phyloP scores from a whole-genome alignment of 2,329 filamentous ascomycete genomes.

The Paecilomyces sp. region DNA sequence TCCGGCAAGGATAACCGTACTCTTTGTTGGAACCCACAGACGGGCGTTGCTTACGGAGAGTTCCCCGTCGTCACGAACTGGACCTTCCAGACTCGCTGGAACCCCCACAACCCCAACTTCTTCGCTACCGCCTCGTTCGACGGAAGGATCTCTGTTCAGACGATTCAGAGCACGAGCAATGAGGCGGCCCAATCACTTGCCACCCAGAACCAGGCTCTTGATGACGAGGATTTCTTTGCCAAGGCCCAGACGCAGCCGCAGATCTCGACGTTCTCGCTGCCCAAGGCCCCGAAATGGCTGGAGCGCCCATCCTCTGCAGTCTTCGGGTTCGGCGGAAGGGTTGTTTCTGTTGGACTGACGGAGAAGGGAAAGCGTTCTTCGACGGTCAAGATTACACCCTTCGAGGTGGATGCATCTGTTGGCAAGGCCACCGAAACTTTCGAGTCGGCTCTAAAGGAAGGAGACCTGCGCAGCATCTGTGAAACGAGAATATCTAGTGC shows the following conservation, averaged over 20 bases:
- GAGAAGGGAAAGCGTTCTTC: constrained; percentile 62
- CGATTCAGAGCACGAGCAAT: constrained; percentile 85
- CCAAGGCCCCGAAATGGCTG: constrained; percentile 83
- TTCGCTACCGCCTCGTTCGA: constrained; percentile 96
- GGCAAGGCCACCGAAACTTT: constrained; percentile 81
- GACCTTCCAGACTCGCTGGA: constrained; percentile 94
- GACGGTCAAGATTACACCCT: constrained; percentile 76
- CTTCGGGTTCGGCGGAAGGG: constrained; percentile 92
- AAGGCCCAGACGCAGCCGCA: constrained; percentile 89
- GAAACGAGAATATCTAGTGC: constrained; percentile 68
- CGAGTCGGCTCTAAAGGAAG: constrained; percentile 70
- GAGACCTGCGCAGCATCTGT: constrained; percentile 72
- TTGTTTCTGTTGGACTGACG: constrained; percentile 63
- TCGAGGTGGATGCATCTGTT: constrained; percentile 78
- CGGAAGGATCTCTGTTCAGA: constrained; percentile 90
- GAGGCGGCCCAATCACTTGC: constrained; percentile 55
- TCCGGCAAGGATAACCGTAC: constrained; percentile 96
- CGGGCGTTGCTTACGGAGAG: constrained; percentile 78
- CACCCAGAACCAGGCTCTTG: constrained; percentile 61
- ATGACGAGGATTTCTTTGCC: constrained; percentile 94
- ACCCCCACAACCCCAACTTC: constrained; percentile 84
- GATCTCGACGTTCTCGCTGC: constrained; percentile 77
- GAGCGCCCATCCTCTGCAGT: constrained; percentile 77
- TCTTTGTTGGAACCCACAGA: constrained; percentile 93
- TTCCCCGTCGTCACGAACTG: constrained; percentile 98